Base-by-base conservation (phyloP, 768 basidiomycete genomes). In the Kwoniella heveanensis region DNA sequence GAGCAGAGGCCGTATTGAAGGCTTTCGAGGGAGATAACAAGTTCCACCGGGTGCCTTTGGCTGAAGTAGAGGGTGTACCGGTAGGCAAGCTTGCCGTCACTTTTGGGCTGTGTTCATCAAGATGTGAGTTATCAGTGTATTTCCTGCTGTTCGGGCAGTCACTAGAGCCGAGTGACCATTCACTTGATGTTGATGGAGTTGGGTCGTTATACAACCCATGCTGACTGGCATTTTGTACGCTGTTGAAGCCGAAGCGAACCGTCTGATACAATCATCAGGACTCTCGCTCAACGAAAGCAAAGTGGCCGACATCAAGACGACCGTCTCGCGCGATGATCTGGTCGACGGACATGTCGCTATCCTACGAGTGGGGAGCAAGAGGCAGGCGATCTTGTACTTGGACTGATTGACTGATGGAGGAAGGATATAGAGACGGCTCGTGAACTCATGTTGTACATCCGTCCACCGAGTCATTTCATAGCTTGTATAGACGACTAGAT, bases 361-460 rank as follows among this genome's bases (percentile, higher is more conserved):
- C 62, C 66, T 92, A 22, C 85, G 89, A 24, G 86, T 86, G 37
- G 91, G 91, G 6, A 90, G 88, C 74, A 87, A 88, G 65, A 88
- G 88, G 48, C 81, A 87, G 64, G 74, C 85, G 32, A 83, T 90
- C 49, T 71, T 92, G 10, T 84, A 78, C 39, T 55, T 84, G 2
- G 67, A 66, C 22, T 61, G 52, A 46, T 7, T 13, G 5, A 32
- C 5, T 13, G 5, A 6, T 5, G 13, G 13, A 32, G 32, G 5
- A 32, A 32, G 32, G 13, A 13, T 32, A 32, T 32, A 32, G 32
- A 32, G 32, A 32, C 7, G 32, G n/a, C n/a, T n/a, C n/a, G n/a
- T n/a, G n/a, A n/a, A n/a, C n/a, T 6, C 32, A 32, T 32, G 32
- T 32, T 32, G 32, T 32, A 32, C 13, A 6, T 32, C 32, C n/a